Evolutionary conservation across 2,329 filamentous ascomycete genomes (phyloP).

Genomic region (Penicillium sp.): DNA sequence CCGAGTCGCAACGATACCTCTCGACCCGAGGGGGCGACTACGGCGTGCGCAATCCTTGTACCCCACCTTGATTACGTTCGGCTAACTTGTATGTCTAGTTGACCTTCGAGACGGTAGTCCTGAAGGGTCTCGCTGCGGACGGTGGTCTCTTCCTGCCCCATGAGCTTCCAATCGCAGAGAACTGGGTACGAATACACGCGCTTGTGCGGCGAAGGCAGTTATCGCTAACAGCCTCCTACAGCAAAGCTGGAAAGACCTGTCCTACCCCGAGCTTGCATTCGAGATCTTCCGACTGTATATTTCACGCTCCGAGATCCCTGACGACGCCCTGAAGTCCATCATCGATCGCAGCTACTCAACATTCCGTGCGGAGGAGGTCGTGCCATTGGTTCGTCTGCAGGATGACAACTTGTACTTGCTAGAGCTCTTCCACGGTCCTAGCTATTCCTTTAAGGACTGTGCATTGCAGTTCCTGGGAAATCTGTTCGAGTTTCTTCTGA

Average conservation of each 20-base stretch:
- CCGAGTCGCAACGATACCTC: constrained; percentile 33
- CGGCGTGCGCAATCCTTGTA: too few relatives aligned
- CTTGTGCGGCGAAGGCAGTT: constrained; percentile 22
- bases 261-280: constrained; percentile 55
- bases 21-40: constrained; percentile 34
- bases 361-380: constrained; percentile 75
- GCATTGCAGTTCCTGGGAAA: constrained; percentile 95
- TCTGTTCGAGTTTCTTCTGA: constrained; percentile 59
- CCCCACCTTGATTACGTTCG: too few relatives aligned
- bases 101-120: constrained; percentile 85
- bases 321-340: constrained; percentile 74
- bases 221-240: background rate
- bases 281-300: constrained; percentile 87
- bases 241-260: constrained; percentile 26
- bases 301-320: constrained; percentile 75
- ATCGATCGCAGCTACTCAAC: constrained; percentile 83
- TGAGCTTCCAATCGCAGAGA: too few relatives aligned
- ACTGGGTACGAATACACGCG: too few relatives aligned
- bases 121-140: constrained; percentile 83
- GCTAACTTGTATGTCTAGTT: constrained; percentile 45
- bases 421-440: constrained; percentile 95
- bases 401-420: constrained; percentile 74
- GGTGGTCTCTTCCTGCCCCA: constrained; percentile 89
- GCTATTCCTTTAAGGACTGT: constrained; percentile 82
- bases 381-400: constrained; percentile 72